Evolutionary conservation across 202 grass and related monocot genomes (phyloP).

Genomic region (Schoenoplectus tabernaemontani): DNA sequence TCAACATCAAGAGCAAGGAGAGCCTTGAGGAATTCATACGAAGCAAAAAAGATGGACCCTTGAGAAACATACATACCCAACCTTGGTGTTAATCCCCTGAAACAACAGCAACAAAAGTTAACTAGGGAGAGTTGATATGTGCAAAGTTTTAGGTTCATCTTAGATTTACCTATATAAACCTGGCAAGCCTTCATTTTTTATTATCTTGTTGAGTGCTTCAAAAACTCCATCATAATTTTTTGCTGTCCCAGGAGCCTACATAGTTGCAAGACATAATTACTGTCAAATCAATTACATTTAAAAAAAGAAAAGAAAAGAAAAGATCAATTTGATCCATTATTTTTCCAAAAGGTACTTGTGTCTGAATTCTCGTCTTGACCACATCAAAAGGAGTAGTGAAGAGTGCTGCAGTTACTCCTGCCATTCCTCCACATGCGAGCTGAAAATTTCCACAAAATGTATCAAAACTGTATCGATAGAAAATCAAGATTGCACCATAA

Average conservation of each 20-base stretch:
- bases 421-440: conserved; percentile 73
- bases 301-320: neutral
- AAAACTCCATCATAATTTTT: conserved; percentile 57
- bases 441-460: conserved; percentile 32
- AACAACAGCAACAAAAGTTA: conserved; percentile 18
- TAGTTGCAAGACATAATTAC: conserved; percentile 10
- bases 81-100: conserved; percentile 76
- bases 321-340: neutral
- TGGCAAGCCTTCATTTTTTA: conserved; percentile 57
- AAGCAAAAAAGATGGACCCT: conserved; percentile 91
- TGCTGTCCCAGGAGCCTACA: conserved; percentile 47
- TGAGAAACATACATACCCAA: conserved; percentile 77
- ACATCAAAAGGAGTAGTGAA: conserved; percentile 93
- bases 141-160: neutral
- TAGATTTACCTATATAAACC: conserved; percentile 76
- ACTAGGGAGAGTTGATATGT: neutral
- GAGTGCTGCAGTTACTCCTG: conserved; percentile 79
- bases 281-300: neutral
- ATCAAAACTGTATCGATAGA: conserved; percentile 3
- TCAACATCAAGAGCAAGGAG: conserved; percentile 46
- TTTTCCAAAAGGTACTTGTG: conserved; percentile 51
- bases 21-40: conserved; percentile 82
- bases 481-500: conserved; percentile 24
- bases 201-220: conserved; percentile 71
- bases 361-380: conserved; percentile 80